These are phyloP conservation scores for Fagopyrum esculentum DNA, from an alignment of 148 eudicot genomes.

Conservation along the genomic window DNA sequence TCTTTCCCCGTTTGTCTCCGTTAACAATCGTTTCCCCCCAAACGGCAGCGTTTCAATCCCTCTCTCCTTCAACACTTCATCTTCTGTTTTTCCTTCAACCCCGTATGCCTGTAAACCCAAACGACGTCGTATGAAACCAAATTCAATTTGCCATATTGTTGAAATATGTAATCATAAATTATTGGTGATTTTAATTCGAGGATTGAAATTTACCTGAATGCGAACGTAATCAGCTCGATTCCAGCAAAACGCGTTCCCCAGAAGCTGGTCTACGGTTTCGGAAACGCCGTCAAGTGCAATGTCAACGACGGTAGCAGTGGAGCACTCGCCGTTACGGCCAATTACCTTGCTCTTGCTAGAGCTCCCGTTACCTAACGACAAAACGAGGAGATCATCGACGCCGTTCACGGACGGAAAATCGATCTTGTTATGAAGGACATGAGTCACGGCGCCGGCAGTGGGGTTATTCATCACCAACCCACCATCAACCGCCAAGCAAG, in stretches of 20 bases:
- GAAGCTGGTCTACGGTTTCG: slow-evolving; percentile 82
- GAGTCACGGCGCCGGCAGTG: slow-evolving; percentile 61
- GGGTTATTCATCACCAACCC: slow-evolving; percentile 80
- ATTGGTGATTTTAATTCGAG: background rate
- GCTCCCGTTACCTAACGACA: slow-evolving; percentile 58
- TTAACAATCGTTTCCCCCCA: slow-evolving; percentile 75
- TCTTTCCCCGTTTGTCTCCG: slow-evolving; percentile 76
- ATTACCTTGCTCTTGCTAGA: slow-evolving; percentile 13
- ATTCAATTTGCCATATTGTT: background rate
- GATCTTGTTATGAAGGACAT: slow-evolving; percentile 56
- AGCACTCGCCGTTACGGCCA: slow-evolving; percentile 30
- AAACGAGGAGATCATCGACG: slow-evolving; percentile 54
- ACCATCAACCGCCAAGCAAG: slow-evolving; percentile 53
- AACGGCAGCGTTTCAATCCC: slow-evolving; percentile 80
- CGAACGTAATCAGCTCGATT: slow-evolving; percentile 75
- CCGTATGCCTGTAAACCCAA: background rate
- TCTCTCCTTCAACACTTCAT: slow-evolving; percentile 45
- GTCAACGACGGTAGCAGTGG: slow-evolving; percentile 40
- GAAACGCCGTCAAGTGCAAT: slow-evolving; percentile 86
- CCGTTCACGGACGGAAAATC: slow-evolving; percentile 66
- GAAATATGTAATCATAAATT: too few relatives aligned
- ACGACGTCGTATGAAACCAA: background rate
- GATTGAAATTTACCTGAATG: slow-evolving; percentile 56
- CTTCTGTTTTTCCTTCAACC: slow-evolving; percentile 24
- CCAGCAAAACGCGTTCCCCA: slow-evolving; percentile 84